Evolutionary conservation across 2,329 filamentous ascomycete genomes (phyloP), one percentile per base, ranked within the genome.

Genomic region (Nothomitra cinnamomea): DNA sequence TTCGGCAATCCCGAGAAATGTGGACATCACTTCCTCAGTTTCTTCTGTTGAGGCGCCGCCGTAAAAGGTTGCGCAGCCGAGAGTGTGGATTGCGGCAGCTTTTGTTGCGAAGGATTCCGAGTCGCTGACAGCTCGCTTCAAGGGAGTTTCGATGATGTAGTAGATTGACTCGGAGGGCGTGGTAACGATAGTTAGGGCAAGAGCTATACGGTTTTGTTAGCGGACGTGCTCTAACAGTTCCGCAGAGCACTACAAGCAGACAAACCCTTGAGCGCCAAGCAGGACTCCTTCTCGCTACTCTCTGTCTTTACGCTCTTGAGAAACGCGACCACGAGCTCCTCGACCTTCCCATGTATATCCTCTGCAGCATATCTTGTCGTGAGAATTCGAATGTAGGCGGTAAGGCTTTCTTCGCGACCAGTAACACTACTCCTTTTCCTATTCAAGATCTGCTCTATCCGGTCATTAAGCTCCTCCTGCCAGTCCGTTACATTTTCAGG

Each of bases 341-440:
- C 67, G 8, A 83, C 69, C 43, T 75, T 75, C 10, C 66, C 64
- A 56, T 78, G 74, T 17, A 88, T 72, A 59, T 82, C 70, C 52
- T 80, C 74, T 58, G 78, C 72, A 53, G 81, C 77, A 63, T 78
- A 87, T 60, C 85, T 80, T 47, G 78, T 75, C 57, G 82, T 85
- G 52, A 89, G 66, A 19, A 85, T 72, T 52, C 81, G 76, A 41
- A 76, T 73, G 64, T 82, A 87, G 1, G 72, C 72, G 45, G 70
- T 70, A 50, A 88, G 69, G 28, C 75, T 76, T 41, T 78, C 72
- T 61, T 87, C 83, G 52, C 87, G 79, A 21, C 80, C 79, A 57
- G 85, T 78, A 22, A 75, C 77, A 58, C 81, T 87, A 66, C 82
- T 87, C 58, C 83, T 80, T 72, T 94, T 94, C 61, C 85, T 81